Evolutionary conservation across 1,284 basidiomycete species (phyloP), one percentile per base, ranked within the genome.

Genomic region (Ceratobasidium theobromae): DNA sequence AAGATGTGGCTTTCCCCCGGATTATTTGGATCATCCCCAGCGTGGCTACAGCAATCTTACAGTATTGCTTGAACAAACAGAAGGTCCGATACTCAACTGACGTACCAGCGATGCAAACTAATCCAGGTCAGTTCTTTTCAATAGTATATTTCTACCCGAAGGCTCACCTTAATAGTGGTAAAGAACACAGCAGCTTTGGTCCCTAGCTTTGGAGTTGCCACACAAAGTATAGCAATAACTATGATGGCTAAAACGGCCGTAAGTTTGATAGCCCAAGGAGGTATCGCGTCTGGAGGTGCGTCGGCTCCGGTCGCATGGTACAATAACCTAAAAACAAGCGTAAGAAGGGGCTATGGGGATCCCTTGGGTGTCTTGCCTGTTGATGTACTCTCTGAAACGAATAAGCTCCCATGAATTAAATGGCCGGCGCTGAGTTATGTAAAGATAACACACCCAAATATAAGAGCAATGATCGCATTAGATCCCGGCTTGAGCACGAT

Each of bases 211-310:
- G 85, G 84, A 27, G 91, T 87, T 35, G 88, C 86, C 5, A 93
- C 83, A 74, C 95, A 95, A 1, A 98, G 78, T 4, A 84, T 70
- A 0, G 89, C 87, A 30, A 97, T 86, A 40, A 89, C 64, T 1
- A 87, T 68, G 23, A 97, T 84, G 64, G 93, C 91, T 46, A 82
- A 76, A 40, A 85, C 77, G 6, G 93, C 96, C 27, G 91, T 93
- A 67, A 95, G 77, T 78, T 96, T 97, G 78, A 92, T 92, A n/a
- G 90, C 86, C 94, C 93, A 97, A 69, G 89, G 84, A 33, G 95
- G 93, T 64, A 96, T 87, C 46, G 84, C 85, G 72, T 91, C 86
- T 5, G 86, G 84, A 32, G 89, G 86, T 72, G 84, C 83, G 70
- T 86, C 82, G 73, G 81, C 79, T 67, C 80, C 78, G 18, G 83